A percentile compares a stretch with the other conserved stretches of the same genome.
Evolutionary conservation across 148 eudicot genomes (phyloP).

Genomic region (Persicaria maculosa): DNA sequence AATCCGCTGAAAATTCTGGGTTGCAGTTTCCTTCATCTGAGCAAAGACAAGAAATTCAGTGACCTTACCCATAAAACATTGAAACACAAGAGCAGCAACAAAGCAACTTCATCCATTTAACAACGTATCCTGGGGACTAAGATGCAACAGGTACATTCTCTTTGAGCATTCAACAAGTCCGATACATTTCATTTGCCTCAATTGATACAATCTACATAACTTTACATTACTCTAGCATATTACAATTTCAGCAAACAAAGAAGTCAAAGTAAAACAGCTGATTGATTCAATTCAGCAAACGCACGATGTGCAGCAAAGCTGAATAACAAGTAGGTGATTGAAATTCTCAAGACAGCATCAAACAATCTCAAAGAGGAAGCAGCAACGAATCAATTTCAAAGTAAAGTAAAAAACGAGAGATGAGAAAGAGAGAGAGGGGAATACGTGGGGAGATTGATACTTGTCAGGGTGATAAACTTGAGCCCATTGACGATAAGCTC

Average conservation of each 20-base stretch:
- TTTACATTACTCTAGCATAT: not conserved
- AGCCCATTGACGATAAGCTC: conserved; percentile 99
- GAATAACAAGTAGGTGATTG: not conserved
- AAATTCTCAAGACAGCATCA: not conserved
- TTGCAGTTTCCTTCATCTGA: conserved; percentile 96
- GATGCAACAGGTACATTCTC: not conserved
- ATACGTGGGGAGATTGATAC: conserved; percentile 63
- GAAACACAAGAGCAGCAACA: not conserved
- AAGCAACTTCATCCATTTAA: not conserved
- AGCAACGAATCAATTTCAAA: not conserved
- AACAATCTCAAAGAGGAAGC: not conserved
- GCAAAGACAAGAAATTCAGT: not conserved
- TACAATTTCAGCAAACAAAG: not conserved
- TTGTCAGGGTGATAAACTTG: conserved; percentile 95
- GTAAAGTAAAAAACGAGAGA: not conserved
- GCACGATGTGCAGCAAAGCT: not conserved
- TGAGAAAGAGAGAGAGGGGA: not conserved
- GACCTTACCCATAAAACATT: not conserved
- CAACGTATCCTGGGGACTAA: not conserved
- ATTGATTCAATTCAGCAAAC: not conserved
- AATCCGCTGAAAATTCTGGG: conserved; percentile 93
- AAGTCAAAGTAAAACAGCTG: not conserved
- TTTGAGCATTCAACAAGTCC: not conserved
- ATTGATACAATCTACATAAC: not conserved
- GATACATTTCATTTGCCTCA: not conserved